Base-by-base conservation (phyloP, 2,329 filamentous ascomycete genomes). In the Aquanectria penicillioides region DNA sequence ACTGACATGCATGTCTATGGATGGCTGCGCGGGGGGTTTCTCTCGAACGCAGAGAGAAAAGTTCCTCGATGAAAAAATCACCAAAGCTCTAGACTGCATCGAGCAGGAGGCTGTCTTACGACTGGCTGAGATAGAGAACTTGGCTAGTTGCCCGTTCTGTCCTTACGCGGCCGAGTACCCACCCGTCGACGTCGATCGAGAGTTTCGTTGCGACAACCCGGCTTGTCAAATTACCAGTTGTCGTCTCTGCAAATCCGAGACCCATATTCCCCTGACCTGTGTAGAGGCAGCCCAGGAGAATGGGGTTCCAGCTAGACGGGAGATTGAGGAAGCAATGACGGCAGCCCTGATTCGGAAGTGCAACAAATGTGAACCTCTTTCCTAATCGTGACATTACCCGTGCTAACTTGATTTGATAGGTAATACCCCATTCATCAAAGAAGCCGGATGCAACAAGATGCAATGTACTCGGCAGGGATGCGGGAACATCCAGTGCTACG, bases 311-410 rank as follows among this genome's bases (percentile, higher is more conserved):
- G 80, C 85, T 15, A 86, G 90, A 13, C 90, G 89, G 62, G 74
- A 80, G 4, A 86, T 96, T 25, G 93, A 97, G 73, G 92, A 97
- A 72, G 92, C 92, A 17, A 94, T 94, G 90, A 92, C 90, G 3
- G 83, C 84, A 13, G 93, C 93, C 2, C 69, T 96, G 65, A 90
- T 96, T 51, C 85, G 93, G 17, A 86, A 80, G 23, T 97, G 93
- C 80, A 92, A 92, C 66, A 82, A 83, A 64, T 88, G 85, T 78
- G 69, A 69, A 74, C 70, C 8, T 7, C 2, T 5, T 11, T 28
- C 9, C 11, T 6, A 5, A 58, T 37, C 63, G 64, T 20, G n/a
- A 9, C 11, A 38, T n/a, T 36, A 15, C n/a, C 12, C 59, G 69
- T 33, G 70, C 64, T 64, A 40, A 65, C 28, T n/a, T n/a, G 3